Evolutionary conservation across 1,284 basidiomycete genomes (phyloP).

Genomic region (Volvariella volvacea): DNA sequence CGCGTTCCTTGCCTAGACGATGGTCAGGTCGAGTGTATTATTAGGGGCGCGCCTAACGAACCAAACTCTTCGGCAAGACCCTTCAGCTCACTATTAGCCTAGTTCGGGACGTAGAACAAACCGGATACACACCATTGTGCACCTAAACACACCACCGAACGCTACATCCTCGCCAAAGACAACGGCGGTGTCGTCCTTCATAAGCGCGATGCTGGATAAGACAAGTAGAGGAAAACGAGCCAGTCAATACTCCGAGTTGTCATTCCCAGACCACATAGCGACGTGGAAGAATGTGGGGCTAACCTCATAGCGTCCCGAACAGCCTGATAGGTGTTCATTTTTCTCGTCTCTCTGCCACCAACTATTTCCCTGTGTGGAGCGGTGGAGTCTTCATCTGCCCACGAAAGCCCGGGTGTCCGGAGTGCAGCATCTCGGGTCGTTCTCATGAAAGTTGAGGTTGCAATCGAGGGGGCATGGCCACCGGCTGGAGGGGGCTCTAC

Average conservation of each 20-base stretch:
- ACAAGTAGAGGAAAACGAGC: too few species aligned
- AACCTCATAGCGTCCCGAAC: constrained; percentile 85
- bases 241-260: not conserved
- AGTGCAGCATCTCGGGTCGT: constrained; percentile 63
- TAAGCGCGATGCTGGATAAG: constrained; percentile 74
- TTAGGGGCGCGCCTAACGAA: constrained; percentile 21
- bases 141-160: constrained; percentile 91
- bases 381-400: constrained; percentile 55
- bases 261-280: not conserved
- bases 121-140: constrained; percentile 62
- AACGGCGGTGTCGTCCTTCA: constrained; percentile 80
- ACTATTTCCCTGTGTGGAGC: constrained; percentile 40
- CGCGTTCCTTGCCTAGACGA: constrained; percentile 71
- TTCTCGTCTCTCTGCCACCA: constrained; percentile 77
- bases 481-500: constrained; percentile 64
- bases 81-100: constrained; percentile 27
- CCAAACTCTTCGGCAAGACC: constrained; percentile 93
- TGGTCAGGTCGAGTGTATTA: constrained; percentile 6
- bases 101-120: constrained; percentile 4
- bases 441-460: constrained; percentile 56
- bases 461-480: constrained; percentile 64
- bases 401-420: constrained; percentile 64
- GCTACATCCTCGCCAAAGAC: constrained; percentile 94
- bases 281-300: constrained; percentile 8
- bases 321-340: constrained; percentile 89